phyloP scores from a whole-genome alignment of 1,139 yeast genomes.

The Kodamaea derodonti region DNA sequence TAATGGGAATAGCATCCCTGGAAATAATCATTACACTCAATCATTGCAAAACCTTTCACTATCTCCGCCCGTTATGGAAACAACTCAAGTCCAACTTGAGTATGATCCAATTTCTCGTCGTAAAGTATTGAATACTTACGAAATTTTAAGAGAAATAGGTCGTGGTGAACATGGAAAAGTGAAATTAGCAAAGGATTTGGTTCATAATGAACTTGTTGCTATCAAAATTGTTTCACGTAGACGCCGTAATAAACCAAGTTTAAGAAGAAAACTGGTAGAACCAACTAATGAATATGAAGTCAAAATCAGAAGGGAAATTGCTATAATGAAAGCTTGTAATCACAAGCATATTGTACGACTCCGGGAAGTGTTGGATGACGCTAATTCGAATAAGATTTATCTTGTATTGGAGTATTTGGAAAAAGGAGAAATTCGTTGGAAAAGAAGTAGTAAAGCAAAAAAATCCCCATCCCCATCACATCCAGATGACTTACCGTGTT shows the following conservation, averaged over 20 bases:
- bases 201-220: slow-evolving; percentile 74
- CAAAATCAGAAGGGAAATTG: slow-evolving; percentile 85
- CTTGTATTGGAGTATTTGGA: slow-evolving; percentile 88
- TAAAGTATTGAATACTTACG: slow-evolving; percentile 85
- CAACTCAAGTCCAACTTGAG: slow-evolving; percentile 74
- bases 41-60: slow-evolving; percentile 1
- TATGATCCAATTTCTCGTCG: slow-evolving; percentile 86
- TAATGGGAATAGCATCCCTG: neutral
- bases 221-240: slow-evolving; percentile 87
- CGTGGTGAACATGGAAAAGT: slow-evolving; percentile 98
- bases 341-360: slow-evolving; percentile 89
- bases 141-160: slow-evolving; percentile 83
- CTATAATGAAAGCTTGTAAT: slow-evolving; percentile 90
- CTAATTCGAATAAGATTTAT: slow-evolving; percentile 78
- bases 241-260: slow-evolving; percentile 48
- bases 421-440: slow-evolving; percentile 93
- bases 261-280: slow-evolving; percentile 30
- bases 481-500: slow-evolving; percentile 25
- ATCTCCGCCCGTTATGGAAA: slow-evolving; percentile 62
- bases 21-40: slow-evolving; percentile 1
- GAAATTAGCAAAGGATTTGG: slow-evolving; percentile 76
- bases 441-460: slow-evolving; percentile 20
- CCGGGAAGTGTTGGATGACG: slow-evolving; percentile 87
- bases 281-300: slow-evolving; percentile 44
- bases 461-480: neutral